Evolutionary conservation across 768 basidiomycete species (phyloP), one percentile per base, ranked within the genome.

Genomic region (Sporobolomyces pararoseus): DNA sequence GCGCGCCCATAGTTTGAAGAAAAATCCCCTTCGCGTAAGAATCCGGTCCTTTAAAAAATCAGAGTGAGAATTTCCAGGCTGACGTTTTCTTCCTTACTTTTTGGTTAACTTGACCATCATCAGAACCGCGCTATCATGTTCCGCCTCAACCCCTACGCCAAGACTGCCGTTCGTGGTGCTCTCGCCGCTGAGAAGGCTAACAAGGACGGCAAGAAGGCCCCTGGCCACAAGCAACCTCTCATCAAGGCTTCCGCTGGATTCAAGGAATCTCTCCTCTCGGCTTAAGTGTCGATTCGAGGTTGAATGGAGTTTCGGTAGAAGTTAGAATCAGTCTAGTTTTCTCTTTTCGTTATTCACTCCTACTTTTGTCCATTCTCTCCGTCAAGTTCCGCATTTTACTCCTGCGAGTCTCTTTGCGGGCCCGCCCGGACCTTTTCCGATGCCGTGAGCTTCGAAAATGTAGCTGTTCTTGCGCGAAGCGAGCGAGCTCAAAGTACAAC

Each of bases 1-100:
- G 83, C 88, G 94, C 78, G 92, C 93, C 70, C 93, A 90, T 90
- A 90, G 92, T 73, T 94, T 97, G 84, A 93, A 93, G 89, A 97
- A 98, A 89, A 97, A 96, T 64, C 59, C 72, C 16, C 76, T 78
- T 58, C 63, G 59, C 63, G 76, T 74, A 73, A 52, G 62, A 37
- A 35, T 55, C 19, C 32, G n/a, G n/a, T n/a, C n/a, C n/a, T n/a
- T n/a, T n/a, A n/a, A n/a, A n/a, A n/a, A n/a, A n/a, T n/a, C n/a
- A n/a, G n/a, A n/a, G n/a, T n/a, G n/a, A n/a, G n/a, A n/a, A n/a
- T n/a, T n/a, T n/a, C n/a, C n/a, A n/a, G n/a, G n/a, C n/a, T n/a
- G 35, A 44, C 37, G 19, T 31, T n/a, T 9, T 29, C 51, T 19
- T 10, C 4, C 58, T 61, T 50, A 12, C 21, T 49, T 49, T 23